A percentile compares a stretch with the other conserved stretches of the same genome.
Conservation (phyloP, 106 monocot genomes). For the Dioscorea alata region DNA sequence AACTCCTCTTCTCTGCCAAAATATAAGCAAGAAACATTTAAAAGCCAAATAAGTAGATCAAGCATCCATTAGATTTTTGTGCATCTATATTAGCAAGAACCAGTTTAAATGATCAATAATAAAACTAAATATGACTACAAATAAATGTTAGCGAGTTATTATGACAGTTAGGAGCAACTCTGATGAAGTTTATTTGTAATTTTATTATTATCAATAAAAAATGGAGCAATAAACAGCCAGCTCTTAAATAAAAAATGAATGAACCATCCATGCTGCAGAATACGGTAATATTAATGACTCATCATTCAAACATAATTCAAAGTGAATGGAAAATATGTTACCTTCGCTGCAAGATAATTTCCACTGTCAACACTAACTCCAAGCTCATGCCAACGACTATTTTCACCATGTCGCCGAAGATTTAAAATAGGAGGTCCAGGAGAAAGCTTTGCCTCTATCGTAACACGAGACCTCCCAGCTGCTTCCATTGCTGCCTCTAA, state of each 20-base stretch:
- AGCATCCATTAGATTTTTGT: no score
- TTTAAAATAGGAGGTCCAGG: constrained; percentile 85
- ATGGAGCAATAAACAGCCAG: no score
- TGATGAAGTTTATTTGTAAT: no score
- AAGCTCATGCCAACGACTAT: constrained; percentile 90
- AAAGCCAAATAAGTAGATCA: no score
- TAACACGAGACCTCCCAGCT: constrained; percentile 65
- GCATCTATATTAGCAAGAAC: no score
- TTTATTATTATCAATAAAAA: no score
- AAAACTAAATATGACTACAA: no score
- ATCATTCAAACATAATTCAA: not conserved
- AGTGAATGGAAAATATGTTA: constrained; percentile 9
- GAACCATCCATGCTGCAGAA: no score
- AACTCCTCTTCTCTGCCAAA: constrained; percentile 89
- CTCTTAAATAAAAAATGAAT: not conserved
- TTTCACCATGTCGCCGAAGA: constrained; percentile 83
- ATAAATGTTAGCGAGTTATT: no score
- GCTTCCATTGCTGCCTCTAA: constrained; percentile 87
- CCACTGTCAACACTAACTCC: constrained; percentile 79
- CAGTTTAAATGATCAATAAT: no score
- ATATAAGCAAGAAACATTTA: not conserved
- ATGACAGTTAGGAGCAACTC: no score
- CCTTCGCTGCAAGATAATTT: constrained; percentile 96
- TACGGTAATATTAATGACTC: not conserved
- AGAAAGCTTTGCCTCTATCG: constrained; percentile 93